phyloP scores from a whole-genome alignment of 345 rosid genomes.

The Arabidopsis suecica region DNA sequence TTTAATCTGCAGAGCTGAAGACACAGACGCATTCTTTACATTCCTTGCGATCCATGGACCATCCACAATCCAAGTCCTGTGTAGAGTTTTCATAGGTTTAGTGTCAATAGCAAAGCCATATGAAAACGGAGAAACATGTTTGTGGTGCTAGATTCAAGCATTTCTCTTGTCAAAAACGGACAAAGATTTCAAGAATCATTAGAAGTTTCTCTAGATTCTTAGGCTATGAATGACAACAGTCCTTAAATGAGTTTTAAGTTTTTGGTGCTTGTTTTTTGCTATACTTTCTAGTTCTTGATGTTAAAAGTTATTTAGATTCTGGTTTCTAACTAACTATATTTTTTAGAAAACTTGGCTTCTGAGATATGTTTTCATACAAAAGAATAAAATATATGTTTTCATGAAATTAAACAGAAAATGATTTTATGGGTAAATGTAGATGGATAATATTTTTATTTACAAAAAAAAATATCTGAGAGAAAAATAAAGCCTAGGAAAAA shows the following conservation, averaged over 20 bases:
- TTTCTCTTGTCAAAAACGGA: neutral
- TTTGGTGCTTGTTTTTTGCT: neutral
- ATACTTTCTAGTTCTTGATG: neutral
- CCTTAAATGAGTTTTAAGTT: neutral
- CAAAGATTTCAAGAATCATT: neutral
- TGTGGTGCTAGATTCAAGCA: neutral
- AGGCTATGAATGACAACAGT: neutral
- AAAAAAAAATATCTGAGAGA: too few species aligned
- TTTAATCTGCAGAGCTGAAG: slow-evolving; percentile 52
- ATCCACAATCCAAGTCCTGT: slow-evolving; percentile 80
- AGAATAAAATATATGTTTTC: too few species aligned
- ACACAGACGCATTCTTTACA: slow-evolving; percentile 57
- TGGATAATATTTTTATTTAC: too few species aligned
- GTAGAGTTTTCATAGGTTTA: slow-evolving; percentile 13
- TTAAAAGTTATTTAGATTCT: neutral
- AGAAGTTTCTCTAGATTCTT: neutral
- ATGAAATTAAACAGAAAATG: too few species aligned
- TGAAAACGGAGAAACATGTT: slow-evolving; percentile 11
- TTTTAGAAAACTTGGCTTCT: neutral
- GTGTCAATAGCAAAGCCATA: slow-evolving; percentile 5
- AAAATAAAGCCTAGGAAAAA: too few species aligned
- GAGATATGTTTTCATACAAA: neutral
- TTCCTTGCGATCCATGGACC: slow-evolving; percentile 70
- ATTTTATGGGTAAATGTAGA: too few species aligned
- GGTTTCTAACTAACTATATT: neutral